phyloP scores from a whole-genome alignment of 1,139 yeast species.

The Kurtzmaniella quercitrusa region DNA sequence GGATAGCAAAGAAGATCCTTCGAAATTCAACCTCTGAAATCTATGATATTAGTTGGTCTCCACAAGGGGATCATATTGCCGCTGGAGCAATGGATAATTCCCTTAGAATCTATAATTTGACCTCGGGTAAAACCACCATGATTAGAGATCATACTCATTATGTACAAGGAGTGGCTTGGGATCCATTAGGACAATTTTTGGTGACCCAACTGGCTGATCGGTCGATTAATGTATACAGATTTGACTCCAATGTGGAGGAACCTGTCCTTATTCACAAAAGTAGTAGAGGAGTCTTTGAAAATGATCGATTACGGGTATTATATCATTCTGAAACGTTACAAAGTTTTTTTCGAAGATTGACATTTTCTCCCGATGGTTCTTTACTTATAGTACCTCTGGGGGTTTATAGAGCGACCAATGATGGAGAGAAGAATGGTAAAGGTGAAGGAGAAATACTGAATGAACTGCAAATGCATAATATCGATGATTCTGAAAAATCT shows the following conservation, averaged over 20 bases:
- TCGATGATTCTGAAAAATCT: not conserved
- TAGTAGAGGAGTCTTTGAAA: conserved; percentile 3
- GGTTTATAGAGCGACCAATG: conserved; percentile 26
- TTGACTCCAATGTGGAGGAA: conserved; percentile 17
- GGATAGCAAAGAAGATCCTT: conserved; percentile 58
- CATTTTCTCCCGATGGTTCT: conserved; percentile 88
- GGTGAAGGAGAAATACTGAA: not conserved
- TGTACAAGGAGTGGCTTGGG: conserved; percentile 97
- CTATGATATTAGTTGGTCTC: conserved; percentile 91
- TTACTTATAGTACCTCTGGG: conserved; percentile 84
- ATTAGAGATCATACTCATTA: conserved; percentile 78
- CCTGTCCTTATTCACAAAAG: conserved; percentile 4
- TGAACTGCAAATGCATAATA: not conserved
- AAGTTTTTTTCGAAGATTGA: conserved; percentile 80
- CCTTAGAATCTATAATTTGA: conserved; percentile 61
- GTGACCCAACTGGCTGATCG: conserved; percentile 92
- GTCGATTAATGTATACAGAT: conserved; percentile 59
- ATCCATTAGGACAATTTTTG: conserved; percentile 70
- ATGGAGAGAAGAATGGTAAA: conserved; percentile 9
- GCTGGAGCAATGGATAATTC: conserved; percentile 91
- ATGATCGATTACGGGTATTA: conserved; percentile 18
- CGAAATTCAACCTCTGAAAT: conserved; percentile 69
- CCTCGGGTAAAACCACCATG: conserved; percentile 55
- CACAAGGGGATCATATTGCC: conserved; percentile 68
- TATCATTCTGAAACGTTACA: conserved; percentile 86